Conservation (phyloP, 352 stramenopile genomes). For the Phytophthora hybrid region DNA sequence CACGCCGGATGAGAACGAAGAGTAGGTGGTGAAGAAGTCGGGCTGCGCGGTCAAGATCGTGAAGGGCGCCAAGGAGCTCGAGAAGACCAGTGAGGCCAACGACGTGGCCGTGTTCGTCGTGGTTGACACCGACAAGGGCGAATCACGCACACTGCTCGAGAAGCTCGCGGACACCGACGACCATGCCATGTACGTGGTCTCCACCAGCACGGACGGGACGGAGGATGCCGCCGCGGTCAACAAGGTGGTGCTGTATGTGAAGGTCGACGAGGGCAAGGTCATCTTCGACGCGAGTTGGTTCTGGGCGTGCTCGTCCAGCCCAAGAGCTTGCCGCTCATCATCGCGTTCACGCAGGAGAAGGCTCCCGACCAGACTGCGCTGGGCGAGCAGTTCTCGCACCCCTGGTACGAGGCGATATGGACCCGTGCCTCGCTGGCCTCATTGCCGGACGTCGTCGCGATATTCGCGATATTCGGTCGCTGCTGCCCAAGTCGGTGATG, state of each 20-base stretch:
- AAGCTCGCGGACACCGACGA: slow-evolving; percentile 81
- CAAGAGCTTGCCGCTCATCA: slow-evolving; percentile 89
- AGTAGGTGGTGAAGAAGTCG: slow-evolving; percentile 93
- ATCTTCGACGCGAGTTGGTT: slow-evolving; percentile 75
- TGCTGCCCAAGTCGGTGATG: slow-evolving; percentile 11
- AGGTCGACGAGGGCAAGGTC: slow-evolving; percentile 88
- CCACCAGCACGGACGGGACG: slow-evolving; percentile 70
- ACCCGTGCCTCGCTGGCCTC: slow-evolving; percentile 37
- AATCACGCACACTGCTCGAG: slow-evolving; percentile 70
- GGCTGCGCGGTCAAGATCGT: slow-evolving; percentile 88
- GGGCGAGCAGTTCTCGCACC: slow-evolving; percentile 69
- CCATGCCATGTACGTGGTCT: slow-evolving; percentile 80
- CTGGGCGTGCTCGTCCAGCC: slow-evolving; percentile 73
- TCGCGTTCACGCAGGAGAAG: slow-evolving; percentile 91
- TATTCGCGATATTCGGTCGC: slow-evolving; percentile 24
- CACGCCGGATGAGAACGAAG: slow-evolving; percentile 86
- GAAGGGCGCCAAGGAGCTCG: slow-evolving; percentile 70
- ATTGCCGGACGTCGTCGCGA: slow-evolving; percentile 32
- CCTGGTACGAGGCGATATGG: slow-evolving; percentile 68
- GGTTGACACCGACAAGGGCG: slow-evolving; percentile 81
- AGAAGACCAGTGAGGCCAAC: slow-evolving; percentile 79
- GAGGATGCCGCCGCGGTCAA: slow-evolving; percentile 62
- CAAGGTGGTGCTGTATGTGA: slow-evolving; percentile 85
- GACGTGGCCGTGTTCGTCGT: slow-evolving; percentile 89
- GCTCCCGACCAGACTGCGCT: slow-evolving; percentile 74